Base-by-base conservation (phyloP, 1,284 basidiomycete species). In the Tilletia setariae region DNA sequence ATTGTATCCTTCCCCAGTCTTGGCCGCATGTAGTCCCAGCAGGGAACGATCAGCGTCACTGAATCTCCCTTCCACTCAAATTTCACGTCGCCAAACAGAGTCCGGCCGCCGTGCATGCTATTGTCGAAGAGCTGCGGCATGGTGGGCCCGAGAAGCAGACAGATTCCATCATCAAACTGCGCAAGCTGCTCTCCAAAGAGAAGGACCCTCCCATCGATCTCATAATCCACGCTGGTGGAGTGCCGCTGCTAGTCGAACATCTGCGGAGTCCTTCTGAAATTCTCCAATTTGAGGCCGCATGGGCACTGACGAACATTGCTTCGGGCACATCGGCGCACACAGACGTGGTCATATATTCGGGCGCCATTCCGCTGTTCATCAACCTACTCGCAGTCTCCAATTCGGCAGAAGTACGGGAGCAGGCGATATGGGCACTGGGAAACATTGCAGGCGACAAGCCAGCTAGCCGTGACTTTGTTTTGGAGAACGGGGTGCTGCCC, bases 171-270 rank as follows among this genome's bases (percentile, higher is more conserved):
- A 87, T 85, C 79, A 96, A 93, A 86, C 98, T 98, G 87, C 90
- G 96, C 82, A 98, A 98, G 83, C 69, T 74, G 84, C 89, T 98
- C 69, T 98, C 95, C 76, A 99, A 99, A 86, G 95, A 99, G 86
- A 95, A 94, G 87, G 98, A 98, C 84, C 95, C 95, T 44, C 95
- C 95, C n/a, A 99, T 98, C 83, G 96, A 98, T 84, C 90, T 90
- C 81, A 95, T 99, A 76, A 98, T 99, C 83, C 92, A 93, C 79
- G 96, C 94, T 84, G 92, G 93, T 70, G 95, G 98, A 65, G 93
- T 99, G 42, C 91, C 94, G 69, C 92, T 95, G 70, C 98, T 99
- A 78, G 96, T 98, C 69, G 90, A 97, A 84, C 98, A 98, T 84
- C 86, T 99, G 75, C 87, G 88, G 76, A 90, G 87, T 73, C 89